Evolutionary conservation across 129 eudicot genomes (phyloP).

Genomic region (Saposhnikovia divaricata): DNA sequence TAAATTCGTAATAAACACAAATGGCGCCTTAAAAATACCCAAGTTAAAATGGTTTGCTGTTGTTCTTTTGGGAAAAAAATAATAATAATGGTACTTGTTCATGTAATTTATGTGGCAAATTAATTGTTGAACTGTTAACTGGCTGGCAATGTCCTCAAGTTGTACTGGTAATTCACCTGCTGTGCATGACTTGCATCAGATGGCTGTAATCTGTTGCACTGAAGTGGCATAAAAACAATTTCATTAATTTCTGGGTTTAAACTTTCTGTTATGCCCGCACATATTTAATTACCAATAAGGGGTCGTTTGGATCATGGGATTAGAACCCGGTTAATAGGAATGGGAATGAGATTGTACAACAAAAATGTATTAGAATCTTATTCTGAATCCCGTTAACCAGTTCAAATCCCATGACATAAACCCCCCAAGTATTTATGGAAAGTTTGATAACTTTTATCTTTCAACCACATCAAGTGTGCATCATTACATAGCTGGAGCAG

Average conservation of each 20-base stretch:
- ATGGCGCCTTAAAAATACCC: not conserved
- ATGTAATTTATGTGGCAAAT: not conserved
- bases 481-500: not conserved
- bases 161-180: not conserved
- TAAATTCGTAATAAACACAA: not conserved
- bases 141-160: not conserved
- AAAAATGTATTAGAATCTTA: no score
- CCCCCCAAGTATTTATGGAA: not conserved
- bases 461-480: conserved; percentile 3
- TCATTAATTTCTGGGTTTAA: not conserved
- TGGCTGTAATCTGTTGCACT: not conserved
- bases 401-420: no score
- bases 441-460: not conserved
- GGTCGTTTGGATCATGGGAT: no score
- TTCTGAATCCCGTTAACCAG: no score
- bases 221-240: not conserved
- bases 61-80: no score
- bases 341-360: no score
- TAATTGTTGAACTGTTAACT: not conserved
- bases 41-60: not conserved
- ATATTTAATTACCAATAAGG: not conserved
- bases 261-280: not conserved
- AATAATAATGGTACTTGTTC: not conserved
- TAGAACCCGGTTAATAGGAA: no score
- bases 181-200: not conserved